Evolutionary conservation across 805 yeast species (phyloP), one percentile per base, ranked within the genome.

Genomic region (Spencermartinsiella europaea): DNA sequence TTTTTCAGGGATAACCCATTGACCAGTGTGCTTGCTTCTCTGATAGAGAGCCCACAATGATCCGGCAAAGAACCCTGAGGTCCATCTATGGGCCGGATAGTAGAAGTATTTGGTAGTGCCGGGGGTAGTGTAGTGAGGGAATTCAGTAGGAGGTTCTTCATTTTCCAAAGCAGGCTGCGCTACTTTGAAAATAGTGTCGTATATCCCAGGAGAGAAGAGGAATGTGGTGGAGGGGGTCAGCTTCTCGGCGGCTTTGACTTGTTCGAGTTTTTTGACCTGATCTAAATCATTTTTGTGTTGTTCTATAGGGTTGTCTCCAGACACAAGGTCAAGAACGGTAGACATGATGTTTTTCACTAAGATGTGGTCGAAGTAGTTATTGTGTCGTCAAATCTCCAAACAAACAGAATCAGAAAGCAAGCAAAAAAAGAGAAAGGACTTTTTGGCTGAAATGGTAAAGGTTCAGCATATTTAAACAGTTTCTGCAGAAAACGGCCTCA

Each of bases 11-110:
- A 21, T 19, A 3, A 19, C 45, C 27, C 38, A 35, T 42, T 38
- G 17, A 12, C 31, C 31, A 7, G 31, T 25, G 31, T 25, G 12
- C 10, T 19, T 21, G 5, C 31, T 38, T 5, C 51, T 42, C 36
- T 48, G 48, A 3, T 36, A 16, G 2, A 48, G 37, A 5, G 44
- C 37, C 39, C 46, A 45, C 8, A 48, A 14, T 2, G 44, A 37
- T 5, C 51, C 51, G 5, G 48, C 45, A 28, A 48, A 48, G 42
- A 48, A 48, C 12, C 51, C 51, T 19, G 48, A 22, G 8, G 51
- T 48, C 51, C 51, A 48, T 42, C 42, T 38, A n/a, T 34, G 21
- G 5, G 31, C 15, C 10, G 47, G 48, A 19, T 19, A 33, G 21
- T 28, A 37, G 19, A 37, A 16, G 34, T 38, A 44, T 10, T n/a